These are phyloP conservation scores for Graphilbum ipis-grandicollis DNA, from an alignment of 2,329 filamentous ascomycete species.

Conservation along the genomic window DNA sequence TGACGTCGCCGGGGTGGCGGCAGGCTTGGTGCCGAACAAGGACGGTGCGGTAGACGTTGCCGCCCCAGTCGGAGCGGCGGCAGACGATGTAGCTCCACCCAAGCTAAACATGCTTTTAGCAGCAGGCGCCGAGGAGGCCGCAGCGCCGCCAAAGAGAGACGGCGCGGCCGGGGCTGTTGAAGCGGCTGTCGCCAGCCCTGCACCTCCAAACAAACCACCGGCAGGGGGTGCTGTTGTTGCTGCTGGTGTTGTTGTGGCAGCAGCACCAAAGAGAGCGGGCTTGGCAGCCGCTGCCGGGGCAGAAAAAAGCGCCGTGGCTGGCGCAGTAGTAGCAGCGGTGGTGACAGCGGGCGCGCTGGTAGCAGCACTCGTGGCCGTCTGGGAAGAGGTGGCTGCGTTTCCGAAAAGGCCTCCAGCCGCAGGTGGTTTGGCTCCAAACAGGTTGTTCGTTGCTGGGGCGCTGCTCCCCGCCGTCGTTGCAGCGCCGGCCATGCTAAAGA, in stretches of 20 bases:
- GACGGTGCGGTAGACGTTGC: not conserved
- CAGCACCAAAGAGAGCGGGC: not conserved
- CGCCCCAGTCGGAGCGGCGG: not conserved
- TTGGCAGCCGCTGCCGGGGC: not conserved
- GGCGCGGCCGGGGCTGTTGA: not conserved
- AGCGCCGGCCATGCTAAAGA: not conserved
- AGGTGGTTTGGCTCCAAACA: constrained; percentile 2
- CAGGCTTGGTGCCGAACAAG: constrained; percentile 3
- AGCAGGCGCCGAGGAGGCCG: constrained; percentile 31
- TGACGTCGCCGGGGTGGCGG: not conserved
- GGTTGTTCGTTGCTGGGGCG: not conserved
- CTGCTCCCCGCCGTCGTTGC: not conserved
- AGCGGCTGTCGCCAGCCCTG: not conserved
- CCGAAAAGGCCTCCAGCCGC: not conserved
- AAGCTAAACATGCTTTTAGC: constrained; percentile 13
- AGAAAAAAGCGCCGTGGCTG: not conserved
- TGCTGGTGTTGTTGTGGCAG: not conserved
- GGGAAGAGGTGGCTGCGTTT: not conserved
- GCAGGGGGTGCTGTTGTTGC: no score
- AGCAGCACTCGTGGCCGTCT: no score
- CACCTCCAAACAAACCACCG: not conserved
- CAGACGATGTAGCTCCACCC: not conserved
- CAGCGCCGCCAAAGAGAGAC: constrained; percentile 18
- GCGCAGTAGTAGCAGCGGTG: not conserved
- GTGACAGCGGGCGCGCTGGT: not conserved